Percentiles rank a stretch among this genome's conserved stretches.
Conservation (phyloP, 495 filamentous ascomycete genomes). For the Penicillium robsamsonii region DNA sequence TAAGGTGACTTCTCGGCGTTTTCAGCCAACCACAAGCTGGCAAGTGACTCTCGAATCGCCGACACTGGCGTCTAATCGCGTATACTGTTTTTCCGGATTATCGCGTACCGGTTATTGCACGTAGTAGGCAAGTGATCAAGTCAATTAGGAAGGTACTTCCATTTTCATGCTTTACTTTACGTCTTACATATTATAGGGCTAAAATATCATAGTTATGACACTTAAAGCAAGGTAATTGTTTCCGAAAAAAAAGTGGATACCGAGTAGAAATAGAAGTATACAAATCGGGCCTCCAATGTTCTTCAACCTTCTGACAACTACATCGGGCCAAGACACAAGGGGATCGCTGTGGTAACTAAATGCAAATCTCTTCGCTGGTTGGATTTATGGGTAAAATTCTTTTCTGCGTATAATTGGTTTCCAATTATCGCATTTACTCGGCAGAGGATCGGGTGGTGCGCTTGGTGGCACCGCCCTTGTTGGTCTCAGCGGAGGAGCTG, state of each 20-base stretch:
- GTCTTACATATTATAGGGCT: neutral
- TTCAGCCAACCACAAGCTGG: conserved; percentile 14
- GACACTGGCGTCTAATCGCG: conserved; percentile 14
- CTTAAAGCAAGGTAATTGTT: neutral
- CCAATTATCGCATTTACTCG: conserved; percentile 33
- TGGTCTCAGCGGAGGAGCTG: conserved; percentile 62
- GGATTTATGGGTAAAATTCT: conserved; percentile 3
- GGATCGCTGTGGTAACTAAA: conserved; percentile 13
- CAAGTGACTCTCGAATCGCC: conserved; percentile 8
- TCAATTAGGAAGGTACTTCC: conserved; percentile 3
- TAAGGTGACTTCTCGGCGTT: conserved; percentile 25
- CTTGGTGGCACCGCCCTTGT: conserved; percentile 66
- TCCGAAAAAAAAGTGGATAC: conserved; percentile 3
- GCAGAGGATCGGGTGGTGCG: conserved; percentile 58
- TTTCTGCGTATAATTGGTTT: conserved; percentile 7
- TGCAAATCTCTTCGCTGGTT: conserved; percentile 10
- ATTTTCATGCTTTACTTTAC: neutral
- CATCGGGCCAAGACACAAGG: conserved; percentile 6
- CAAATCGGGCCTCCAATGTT: conserved; percentile 6
- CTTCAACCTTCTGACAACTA: conserved; percentile 3
- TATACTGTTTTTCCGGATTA: neutral
- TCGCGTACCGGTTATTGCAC: neutral
- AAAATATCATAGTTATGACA: neutral
- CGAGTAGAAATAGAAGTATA: conserved; percentile 11
- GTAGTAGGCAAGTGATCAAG: neutral